Base-by-base conservation (phyloP, 306 rosid species). In the Fragaria nilgerrensis region DNA sequence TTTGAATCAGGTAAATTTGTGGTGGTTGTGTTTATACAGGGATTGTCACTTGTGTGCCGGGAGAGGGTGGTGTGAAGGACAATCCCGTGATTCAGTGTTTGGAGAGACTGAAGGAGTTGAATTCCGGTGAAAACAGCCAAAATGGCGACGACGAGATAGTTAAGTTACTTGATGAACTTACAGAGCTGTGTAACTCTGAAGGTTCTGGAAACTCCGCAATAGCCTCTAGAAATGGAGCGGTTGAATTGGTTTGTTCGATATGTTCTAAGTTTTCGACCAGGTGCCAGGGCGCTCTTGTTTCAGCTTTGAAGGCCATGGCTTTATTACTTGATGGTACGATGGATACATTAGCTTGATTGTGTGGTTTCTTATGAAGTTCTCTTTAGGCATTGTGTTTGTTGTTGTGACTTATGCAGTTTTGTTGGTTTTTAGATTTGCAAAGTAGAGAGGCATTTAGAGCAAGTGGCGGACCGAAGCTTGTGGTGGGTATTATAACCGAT, bases 21-120 rank as follows among this genome's bases (percentile, higher is more conserved):
- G 73, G 25, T 72, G 9, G 50, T 10, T 71, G 7, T 82, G 74
- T 37, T 37, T n/a, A 2, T 22, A 16, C 78, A 90, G 94, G 94
- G 72, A 88, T 90, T 48, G 87, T 95, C 1, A 90, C 87, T 13
- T 86, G 90, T 74, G 81, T 88, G 47, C 96, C 98, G 0, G 97
- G 97, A 16, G 92, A 90, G 77, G 83, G 84, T 45, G 79, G 80
- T 22, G 85, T 81, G 72, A 87, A n/a, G n/a, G n/a, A n/a, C n/a
- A n/a, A 91, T 75, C 97, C 96, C 16, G 89, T 95, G 65, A 75
- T 92, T 22, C 84, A 73, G 70, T 82, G 96, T 74, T 59, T 95
- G 83, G 88, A 88, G 5, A 65, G 78, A 81, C 44, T 95, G 84
- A 89, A 59, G 70, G 75, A 77, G 74, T 67, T 94, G 70, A 75